Evolutionary conservation across 2,329 filamentous ascomycete genomes (phyloP).

Genomic region (Talaromyces sp.): DNA sequence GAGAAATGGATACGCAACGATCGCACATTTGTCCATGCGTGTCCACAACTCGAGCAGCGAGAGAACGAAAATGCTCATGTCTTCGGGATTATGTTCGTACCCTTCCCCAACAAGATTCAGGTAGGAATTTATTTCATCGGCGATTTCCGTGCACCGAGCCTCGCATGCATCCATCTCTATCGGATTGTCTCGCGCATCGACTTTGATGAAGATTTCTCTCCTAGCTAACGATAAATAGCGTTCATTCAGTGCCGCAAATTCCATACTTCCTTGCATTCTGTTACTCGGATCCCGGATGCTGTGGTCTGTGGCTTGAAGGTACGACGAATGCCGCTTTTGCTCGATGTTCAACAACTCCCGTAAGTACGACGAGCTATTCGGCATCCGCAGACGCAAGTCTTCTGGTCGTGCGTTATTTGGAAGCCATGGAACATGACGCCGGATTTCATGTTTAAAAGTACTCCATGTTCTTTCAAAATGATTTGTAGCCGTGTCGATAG

Average conservation of each 20-base stretch:
- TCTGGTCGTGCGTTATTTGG: not conserved
- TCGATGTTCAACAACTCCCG: not conserved
- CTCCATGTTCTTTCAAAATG: conserved; percentile 29
- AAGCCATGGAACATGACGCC: conserved; percentile 19
- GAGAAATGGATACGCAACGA: conserved; percentile 44
- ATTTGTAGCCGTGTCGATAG: not conserved
- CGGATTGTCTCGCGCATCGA: not conserved
- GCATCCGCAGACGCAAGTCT: not conserved
- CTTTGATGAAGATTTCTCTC: not conserved
- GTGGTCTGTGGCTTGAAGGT: not conserved
- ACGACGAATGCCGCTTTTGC: not conserved
- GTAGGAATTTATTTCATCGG: conserved; percentile 31
- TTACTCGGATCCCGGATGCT: not conserved
- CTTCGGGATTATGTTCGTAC: conserved; percentile 44
- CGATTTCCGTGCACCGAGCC: conserved; percentile 26
- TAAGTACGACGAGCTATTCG: not conserved
- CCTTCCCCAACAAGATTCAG: conserved; percentile 25
- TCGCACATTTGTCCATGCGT: conserved; percentile 48
- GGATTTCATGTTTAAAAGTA: conserved; percentile 31
- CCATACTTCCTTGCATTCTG: not conserved
- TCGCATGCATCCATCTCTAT: not conserved
- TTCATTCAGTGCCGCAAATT: not conserved
- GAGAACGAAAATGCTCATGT: conserved; percentile 51
- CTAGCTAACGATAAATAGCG: not conserved
- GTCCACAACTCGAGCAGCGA: conserved; percentile 56